These are phyloP conservation scores for Hemileccinum impolitum DNA, from an alignment of 768 basidiomycete genomes.

Conservation along the genomic window DNA sequence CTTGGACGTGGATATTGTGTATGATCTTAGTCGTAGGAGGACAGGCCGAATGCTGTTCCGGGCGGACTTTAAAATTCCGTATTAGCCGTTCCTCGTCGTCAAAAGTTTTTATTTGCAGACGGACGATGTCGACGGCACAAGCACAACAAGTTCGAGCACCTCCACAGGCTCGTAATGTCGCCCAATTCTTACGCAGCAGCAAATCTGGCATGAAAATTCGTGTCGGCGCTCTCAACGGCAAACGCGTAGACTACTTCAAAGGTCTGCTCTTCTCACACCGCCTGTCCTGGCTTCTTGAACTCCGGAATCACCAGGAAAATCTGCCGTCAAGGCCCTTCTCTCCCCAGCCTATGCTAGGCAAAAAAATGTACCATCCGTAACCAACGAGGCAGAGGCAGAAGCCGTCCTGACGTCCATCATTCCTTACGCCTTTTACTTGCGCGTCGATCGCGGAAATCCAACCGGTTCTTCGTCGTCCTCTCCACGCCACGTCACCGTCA, in stretches of 20 bases:
- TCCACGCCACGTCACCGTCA: slow-evolving; percentile 71
- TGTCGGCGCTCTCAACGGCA: slow-evolving; percentile 89
- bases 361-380: slow-evolving; percentile 73
- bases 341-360: slow-evolving; percentile 90
- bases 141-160: slow-evolving; percentile 75
- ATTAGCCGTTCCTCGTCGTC: too few species aligned
- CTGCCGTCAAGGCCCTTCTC: slow-evolving; percentile 87
- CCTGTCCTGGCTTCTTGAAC: not conserved
- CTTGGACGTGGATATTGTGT: too few species aligned
- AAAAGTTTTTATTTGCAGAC: too few species aligned
- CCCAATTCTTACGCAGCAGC: slow-evolving; percentile 83
- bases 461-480: slow-evolving; percentile 52
- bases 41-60: too few species aligned
- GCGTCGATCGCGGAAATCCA: slow-evolving; percentile 71
- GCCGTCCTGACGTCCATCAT: slow-evolving; percentile 66
- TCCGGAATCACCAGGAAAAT: slow-evolving; percentile 60
- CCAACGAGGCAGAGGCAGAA: slow-evolving; percentile 72
- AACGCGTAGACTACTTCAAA: slow-evolving; percentile 97
- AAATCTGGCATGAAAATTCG: slow-evolving; percentile 85
- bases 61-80: too few species aligned
- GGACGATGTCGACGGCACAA: slow-evolving; percentile 46
- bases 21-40: too few species aligned
- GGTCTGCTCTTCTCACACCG: slow-evolving; percentile 45
- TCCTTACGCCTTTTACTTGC: slow-evolving; percentile 88
- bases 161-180: slow-evolving; percentile 75